Conservation (phyloP, 495 filamentous ascomycete species). For the Aspergillus cavernicola region DNA sequence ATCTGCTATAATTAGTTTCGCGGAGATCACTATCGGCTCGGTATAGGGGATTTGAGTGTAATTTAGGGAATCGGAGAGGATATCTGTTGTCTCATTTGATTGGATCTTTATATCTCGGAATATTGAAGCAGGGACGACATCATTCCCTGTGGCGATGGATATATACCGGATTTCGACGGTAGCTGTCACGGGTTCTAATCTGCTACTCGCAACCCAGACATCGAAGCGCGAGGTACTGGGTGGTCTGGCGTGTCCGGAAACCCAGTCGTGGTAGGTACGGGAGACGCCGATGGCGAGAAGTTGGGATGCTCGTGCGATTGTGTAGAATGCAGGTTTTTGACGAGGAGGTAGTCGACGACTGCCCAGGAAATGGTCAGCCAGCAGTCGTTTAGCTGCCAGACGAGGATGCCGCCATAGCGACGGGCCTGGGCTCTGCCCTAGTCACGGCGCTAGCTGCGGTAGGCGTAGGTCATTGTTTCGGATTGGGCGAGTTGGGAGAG, state of each 20-base stretch:
- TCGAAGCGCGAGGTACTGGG: constrained; percentile 57
- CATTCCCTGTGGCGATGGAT: constrained; percentile 65
- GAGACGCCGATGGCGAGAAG: constrained; percentile 73
- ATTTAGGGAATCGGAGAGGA: constrained; percentile 58
- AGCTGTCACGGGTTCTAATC: constrained; percentile 48
- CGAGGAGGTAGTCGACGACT: constrained; percentile 81
- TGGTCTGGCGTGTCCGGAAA: constrained; percentile 56
- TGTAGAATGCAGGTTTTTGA: constrained; percentile 85
- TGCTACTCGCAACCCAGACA: constrained; percentile 75
- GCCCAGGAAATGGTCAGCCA: constrained; percentile 92
- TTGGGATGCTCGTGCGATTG: constrained; percentile 75
- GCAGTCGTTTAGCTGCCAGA: constrained; percentile 98
- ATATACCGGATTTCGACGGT: constrained; percentile 69
- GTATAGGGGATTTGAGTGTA: constrained; percentile 29
- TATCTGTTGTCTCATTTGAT: constrained; percentile 72
- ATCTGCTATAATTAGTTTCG: constrained; percentile 57
- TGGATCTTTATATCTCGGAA: constrained; percentile 51
- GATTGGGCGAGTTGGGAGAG: constrained; percentile 87
- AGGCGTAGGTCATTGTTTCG: constrained; percentile 82
- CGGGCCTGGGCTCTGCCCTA: constrained; percentile 65
- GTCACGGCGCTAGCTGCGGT: constrained; percentile 85
- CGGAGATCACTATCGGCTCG: constrained; percentile 53
- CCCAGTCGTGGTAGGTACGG: constrained; percentile 61
- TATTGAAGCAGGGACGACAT: constrained; percentile 51
- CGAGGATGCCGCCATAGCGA: constrained; percentile 81